Percentiles rank a stretch among this genome's conserved stretches.
Conservation (phyloP, 2,329 filamentous ascomycete genomes). For the Paraphaeosphaeria minitans region DNA sequence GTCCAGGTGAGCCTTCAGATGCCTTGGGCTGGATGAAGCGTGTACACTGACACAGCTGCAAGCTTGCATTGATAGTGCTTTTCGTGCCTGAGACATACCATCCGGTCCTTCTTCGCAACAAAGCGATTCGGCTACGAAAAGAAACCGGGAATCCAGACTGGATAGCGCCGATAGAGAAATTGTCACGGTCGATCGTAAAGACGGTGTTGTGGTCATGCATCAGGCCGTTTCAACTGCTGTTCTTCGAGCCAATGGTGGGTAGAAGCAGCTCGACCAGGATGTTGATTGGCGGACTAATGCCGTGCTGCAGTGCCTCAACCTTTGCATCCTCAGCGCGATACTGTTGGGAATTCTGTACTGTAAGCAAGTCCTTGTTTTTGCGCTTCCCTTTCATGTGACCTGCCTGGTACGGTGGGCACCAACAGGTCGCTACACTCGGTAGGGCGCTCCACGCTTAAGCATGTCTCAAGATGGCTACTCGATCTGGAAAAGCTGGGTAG, state of each 20-base stretch:
- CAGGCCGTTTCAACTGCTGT: constrained; percentile 76
- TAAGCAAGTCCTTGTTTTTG: constrained; percentile 63
- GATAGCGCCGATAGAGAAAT: constrained; percentile 76
- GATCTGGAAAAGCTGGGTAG: constrained; percentile 2
- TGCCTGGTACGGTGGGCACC: constrained; percentile 62
- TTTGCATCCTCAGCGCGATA: constrained; percentile 83
- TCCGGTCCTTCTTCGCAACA: constrained; percentile 71
- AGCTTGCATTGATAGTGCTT: constrained; percentile 68
- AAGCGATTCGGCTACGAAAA: constrained; percentile 71
- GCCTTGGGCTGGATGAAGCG: constrained; percentile 8
- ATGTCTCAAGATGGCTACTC: constrained; percentile 5
- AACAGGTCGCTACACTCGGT: not conserved
- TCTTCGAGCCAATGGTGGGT: constrained; percentile 76
- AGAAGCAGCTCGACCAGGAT: not conserved
- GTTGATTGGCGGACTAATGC: constrained; percentile 36
- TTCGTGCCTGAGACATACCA: constrained; percentile 89
- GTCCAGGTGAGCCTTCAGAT: constrained; percentile 39
- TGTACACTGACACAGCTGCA: constrained; percentile 46
- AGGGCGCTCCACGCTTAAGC: constrained; percentile 6
- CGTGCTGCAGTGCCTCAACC: constrained; percentile 62
- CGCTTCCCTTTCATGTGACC: constrained; percentile 61
- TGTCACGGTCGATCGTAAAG: constrained; percentile 67
- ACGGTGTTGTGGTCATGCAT: constrained; percentile 60
- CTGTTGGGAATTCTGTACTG: constrained; percentile 83
- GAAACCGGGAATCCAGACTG: constrained; percentile 79